Conservation (phyloP, 805 yeast genomes). For the Spathaspora arborariae region DNA sequence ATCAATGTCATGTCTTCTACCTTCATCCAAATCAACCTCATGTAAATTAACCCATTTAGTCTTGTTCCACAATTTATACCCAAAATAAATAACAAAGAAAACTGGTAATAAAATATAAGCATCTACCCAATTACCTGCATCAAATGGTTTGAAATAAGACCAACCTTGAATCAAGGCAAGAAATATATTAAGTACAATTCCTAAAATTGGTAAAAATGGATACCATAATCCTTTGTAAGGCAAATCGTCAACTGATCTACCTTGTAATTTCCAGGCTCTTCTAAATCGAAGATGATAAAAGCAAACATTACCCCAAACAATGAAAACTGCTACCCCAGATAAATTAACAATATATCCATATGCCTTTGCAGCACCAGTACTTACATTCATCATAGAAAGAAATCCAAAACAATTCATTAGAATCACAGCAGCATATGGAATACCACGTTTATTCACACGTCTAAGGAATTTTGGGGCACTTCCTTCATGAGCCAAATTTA, state of each 20-base stretch:
- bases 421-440: constrained; percentile 59
- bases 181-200: constrained; percentile 47
- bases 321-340: constrained; percentile 63
- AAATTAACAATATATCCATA: constrained; percentile 58
- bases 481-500: constrained; percentile 59
- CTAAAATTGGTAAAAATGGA: constrained; percentile 49
- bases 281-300: constrained; percentile 57
- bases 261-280: constrained; percentile 35
- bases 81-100: constrained; percentile 39
- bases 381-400: constrained; percentile 50
- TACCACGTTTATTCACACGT: constrained; percentile 52
- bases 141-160: constrained; percentile 58
- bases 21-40: constrained; percentile 50
- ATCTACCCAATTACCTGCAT: constrained; percentile 44
- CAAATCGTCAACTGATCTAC: constrained; percentile 28
- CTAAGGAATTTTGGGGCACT: constrained; percentile 56
- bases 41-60: constrained; percentile 39
- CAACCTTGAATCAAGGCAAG: constrained; percentile 64
- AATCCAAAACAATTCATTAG: constrained; percentile 53
- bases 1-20: constrained; percentile 41
- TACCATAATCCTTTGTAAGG: constrained; percentile 39
- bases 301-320: constrained; percentile 64
- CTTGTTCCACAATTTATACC: constrained; percentile 36
- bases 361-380: constrained; percentile 58
- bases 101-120: constrained; percentile 62